Percentiles rank a stretch among this genome's conserved stretches.
Evolutionary conservation across 805 yeast genomes (phyloP).

Genomic region (Monosporozyma siamensis): DNA sequence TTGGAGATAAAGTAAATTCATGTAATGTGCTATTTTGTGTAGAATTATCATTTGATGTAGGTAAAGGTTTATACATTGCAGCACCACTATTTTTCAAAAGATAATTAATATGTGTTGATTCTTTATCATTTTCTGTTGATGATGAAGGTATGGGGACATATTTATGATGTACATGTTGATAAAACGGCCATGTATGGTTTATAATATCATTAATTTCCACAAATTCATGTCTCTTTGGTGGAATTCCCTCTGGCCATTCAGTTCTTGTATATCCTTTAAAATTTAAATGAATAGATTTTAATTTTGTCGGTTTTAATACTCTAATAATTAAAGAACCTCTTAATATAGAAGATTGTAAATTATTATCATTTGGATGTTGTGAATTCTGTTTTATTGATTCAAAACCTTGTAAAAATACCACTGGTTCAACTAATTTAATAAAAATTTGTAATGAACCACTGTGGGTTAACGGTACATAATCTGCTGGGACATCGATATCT

Average conservation of each 20-base stretch:
- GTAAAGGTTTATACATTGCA: constrained; percentile 12
- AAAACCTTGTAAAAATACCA: constrained; percentile 75
- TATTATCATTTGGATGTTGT: constrained; percentile 45
- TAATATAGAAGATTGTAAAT: constrained; percentile 66
- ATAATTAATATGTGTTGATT: neutral
- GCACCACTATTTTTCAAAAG: constrained; percentile 13
- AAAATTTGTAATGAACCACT: constrained; percentile 62
- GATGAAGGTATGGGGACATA: neutral
- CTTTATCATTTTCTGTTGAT: neutral
- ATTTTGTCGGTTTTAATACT: constrained; percentile 59
- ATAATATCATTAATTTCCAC: constrained; percentile 57
- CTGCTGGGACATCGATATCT: constrained; percentile 36
- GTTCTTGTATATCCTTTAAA: constrained; percentile 68
- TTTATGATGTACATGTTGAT: constrained; percentile 41
- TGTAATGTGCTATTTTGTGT: neutral
- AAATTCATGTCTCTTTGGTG: constrained; percentile 68
- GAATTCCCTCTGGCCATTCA: constrained; percentile 98
- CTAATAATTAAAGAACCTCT: constrained; percentile 72
- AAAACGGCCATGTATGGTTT: constrained; percentile 89
- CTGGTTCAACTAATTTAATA: constrained; percentile 70
- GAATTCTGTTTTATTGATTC: constrained; percentile 30
- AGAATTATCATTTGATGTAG: constrained; percentile 3
- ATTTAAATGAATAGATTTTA: constrained; percentile 51
- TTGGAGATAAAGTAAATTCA: constrained; percentile 5
- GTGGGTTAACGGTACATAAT: constrained; percentile 44